Percentiles rank a stretch among this genome's conserved stretches.
Conservation (phyloP, 352 stramenopile genomes). For the Albugo candida region DNA sequence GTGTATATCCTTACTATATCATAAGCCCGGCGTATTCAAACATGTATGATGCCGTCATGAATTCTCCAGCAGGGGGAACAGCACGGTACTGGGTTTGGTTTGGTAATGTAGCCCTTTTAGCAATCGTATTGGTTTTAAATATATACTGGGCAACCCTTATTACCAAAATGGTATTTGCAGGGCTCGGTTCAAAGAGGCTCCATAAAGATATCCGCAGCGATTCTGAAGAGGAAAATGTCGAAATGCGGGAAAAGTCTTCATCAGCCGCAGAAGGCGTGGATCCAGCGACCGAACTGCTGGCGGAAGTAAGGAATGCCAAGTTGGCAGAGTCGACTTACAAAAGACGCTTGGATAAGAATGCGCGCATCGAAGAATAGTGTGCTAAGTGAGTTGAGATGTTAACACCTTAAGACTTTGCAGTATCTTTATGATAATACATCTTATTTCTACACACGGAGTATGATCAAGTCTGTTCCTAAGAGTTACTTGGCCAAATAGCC, state of each 20-base stretch:
- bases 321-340: no score
- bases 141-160: conserved; percentile 64
- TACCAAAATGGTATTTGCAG: conserved; percentile 49
- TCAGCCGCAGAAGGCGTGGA: conserved; percentile 11
- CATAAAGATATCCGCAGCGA: conserved; percentile 71
- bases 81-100: conserved; percentile 34
- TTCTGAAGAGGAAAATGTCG: conserved; percentile 37
- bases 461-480: no score
- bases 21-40: conserved; percentile 29
- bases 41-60: conserved; percentile 29
- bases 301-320: no score
- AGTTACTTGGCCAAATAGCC: no score
- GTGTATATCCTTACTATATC: conserved; percentile 59
- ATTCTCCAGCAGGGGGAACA: conserved; percentile 15
- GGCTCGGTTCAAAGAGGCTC: conserved; percentile 37
- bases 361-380: no score
- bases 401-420: no score
- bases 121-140: conserved; percentile 42
- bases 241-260: conserved; percentile 4
- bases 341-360: no score
- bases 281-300: neutral
- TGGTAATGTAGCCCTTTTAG: conserved; percentile 24
- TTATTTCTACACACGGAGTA: no score
- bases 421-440: no score
- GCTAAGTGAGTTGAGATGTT: no score